phyloP scores from a whole-genome alignment of 106 monocot genomes.

The Acanthochlamys bracteata region DNA sequence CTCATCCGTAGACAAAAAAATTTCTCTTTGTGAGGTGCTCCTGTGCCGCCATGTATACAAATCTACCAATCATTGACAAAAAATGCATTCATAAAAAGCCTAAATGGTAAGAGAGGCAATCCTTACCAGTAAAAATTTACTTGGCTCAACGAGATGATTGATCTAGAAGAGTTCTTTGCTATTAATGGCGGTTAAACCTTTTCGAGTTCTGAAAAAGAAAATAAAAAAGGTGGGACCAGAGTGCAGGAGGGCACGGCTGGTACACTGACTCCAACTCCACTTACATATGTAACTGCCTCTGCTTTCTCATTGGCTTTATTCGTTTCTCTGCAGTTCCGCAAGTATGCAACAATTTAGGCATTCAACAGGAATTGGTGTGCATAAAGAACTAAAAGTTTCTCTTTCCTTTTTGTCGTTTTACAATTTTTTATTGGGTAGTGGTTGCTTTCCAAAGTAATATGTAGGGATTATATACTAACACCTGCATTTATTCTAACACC shows the following conservation, averaged over 20 bases:
- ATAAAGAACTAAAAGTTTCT: neutral
- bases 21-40: conserved; percentile 4
- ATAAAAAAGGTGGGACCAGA: conserved; percentile 11
- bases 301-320: conserved; percentile 16
- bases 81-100: no score
- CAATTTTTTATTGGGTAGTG: no score
- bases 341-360: neutral
- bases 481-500: no score
- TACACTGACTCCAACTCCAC: conserved; percentile 37
- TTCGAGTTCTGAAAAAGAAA: neutral
- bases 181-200: neutral
- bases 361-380: neutral
- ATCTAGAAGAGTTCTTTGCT: no score
- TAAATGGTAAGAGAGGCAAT: no score
- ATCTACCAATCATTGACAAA: no score
- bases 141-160: no score
- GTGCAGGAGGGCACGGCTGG: no score
- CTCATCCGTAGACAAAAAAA: conserved; percentile 28
- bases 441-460: no score
- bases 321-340: neutral
- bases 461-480: no score
- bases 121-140: no score
- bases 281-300: conserved; percentile 21
- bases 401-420: neutral
- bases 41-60: no score